Percentiles rank a stretch among this genome's conserved stretches.
phyloP scores from a whole-genome alignment of 495 filamentous ascomycete species.

The Daldinia grandis region DNA sequence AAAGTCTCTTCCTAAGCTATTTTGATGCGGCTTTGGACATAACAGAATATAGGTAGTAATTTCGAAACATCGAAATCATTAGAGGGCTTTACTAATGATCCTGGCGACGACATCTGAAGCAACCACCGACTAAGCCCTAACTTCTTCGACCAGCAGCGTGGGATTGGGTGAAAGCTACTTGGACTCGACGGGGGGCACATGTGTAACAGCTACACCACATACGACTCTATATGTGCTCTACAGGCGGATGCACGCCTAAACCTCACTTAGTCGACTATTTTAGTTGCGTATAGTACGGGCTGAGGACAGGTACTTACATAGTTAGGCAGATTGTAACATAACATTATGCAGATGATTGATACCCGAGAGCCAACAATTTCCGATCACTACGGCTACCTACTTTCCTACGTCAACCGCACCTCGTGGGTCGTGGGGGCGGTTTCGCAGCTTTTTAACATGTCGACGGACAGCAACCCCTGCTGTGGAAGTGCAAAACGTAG shows the following conservation, averaged over 20 bases:
- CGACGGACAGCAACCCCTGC: conserved; percentile 32
- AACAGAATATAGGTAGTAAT: conserved; percentile 1
- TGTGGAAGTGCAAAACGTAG: conserved; percentile 19
- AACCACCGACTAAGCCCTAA: conserved; percentile 14
- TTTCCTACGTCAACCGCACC: conserved; percentile 34
- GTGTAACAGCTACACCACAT: conserved; percentile 40
- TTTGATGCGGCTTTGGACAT: conserved; percentile 23
- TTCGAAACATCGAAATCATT: conserved; percentile 21
- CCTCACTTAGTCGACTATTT: conserved; percentile 33
- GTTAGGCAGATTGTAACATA: conserved; percentile 34
- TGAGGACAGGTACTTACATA: conserved; percentile 19
- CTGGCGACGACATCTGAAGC: conserved; percentile 16
- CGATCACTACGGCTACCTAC: conserved; percentile 40
- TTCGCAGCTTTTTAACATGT: conserved; percentile 33
- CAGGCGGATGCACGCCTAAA: conserved; percentile 41
- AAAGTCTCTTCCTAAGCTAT: background rate
- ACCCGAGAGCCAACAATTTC: conserved; percentile 43
- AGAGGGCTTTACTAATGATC: conserved; percentile 14
- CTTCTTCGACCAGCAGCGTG: conserved; percentile 17
- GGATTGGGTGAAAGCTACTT: conserved; percentile 26
- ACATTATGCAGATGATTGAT: conserved; percentile 43
- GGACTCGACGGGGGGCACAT: conserved; percentile 30
- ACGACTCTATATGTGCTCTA: conserved; percentile 29
- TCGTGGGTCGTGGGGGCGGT: conserved; percentile 45
- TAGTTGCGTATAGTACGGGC: conserved; percentile 23